Percentiles rank a stretch among this genome's conserved stretches.
Evolutionary conservation across 2,329 filamentous ascomycete genomes (phyloP).

Genomic region (Aspergillus phoenicis): DNA sequence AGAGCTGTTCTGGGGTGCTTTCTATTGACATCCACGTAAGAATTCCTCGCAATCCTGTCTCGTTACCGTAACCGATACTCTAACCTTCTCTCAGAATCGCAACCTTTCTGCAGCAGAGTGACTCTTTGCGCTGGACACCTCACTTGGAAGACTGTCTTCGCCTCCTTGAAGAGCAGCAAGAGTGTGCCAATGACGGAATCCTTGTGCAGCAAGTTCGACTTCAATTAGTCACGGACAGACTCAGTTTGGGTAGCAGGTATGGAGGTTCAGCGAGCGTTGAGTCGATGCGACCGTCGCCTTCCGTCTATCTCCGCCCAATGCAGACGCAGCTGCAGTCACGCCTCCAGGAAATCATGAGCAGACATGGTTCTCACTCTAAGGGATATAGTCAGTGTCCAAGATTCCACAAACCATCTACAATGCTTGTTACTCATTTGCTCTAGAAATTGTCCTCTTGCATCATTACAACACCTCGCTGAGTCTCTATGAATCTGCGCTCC

Average conservation of each 20-base stretch:
- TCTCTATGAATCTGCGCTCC: conserved; percentile 11
- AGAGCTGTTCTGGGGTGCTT: conserved; percentile 56
- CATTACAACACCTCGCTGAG: conserved; percentile 10
- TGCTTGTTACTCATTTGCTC: not conserved
- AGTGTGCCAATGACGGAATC: conserved; percentile 54
- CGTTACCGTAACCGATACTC: not conserved
- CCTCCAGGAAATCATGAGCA: not conserved
- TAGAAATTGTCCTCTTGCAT: conserved; percentile 13
- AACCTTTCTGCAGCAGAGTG: conserved; percentile 51
- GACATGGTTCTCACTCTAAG: not conserved
- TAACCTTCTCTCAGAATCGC: conserved; percentile 37
- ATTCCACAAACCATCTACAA: not conserved
- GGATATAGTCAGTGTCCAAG: conserved; percentile 2
- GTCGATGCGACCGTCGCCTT: conserved; percentile 4
- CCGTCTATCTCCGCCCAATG: conserved; percentile 12
- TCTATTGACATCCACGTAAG: conserved; percentile 44
- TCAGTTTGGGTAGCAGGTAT: not conserved
- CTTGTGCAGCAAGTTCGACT: conserved; percentile 39
- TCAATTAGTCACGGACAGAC: conserved; percentile 18
- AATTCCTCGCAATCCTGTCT: too few species aligned
- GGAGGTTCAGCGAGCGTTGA: not conserved
- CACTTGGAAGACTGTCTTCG: conserved; percentile 61
- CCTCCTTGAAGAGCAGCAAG: conserved; percentile 48
- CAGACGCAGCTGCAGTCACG: conserved; percentile 7
- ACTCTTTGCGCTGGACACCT: conserved; percentile 59